Evolutionary conservation across 2,329 filamentous ascomycete genomes (phyloP).

Genomic region (Talaromyces sp.): DNA sequence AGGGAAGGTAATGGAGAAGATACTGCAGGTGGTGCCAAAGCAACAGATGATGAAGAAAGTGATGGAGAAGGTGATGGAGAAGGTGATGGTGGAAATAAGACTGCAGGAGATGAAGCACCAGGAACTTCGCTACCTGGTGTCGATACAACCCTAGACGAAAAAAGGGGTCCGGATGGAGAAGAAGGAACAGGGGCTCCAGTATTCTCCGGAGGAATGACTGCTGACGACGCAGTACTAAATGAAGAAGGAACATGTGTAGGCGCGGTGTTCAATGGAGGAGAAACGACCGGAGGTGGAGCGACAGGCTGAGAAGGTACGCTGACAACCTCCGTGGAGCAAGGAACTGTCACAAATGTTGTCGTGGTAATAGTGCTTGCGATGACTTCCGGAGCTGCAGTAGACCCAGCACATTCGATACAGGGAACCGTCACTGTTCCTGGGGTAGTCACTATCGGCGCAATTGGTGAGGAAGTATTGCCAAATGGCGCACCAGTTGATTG

Average conservation of each 20-base stretch:
- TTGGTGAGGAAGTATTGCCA: not conserved
- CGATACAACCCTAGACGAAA: not conserved
- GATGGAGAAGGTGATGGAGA: not conserved
- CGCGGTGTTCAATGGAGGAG: not conserved
- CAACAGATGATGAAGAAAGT: too few species aligned
- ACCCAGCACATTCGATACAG: not conserved
- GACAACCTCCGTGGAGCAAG: constrained; percentile 3
- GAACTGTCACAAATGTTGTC: not conserved
- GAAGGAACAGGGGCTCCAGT: not conserved
- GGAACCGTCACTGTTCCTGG: not conserved
- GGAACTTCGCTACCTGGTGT: not conserved
- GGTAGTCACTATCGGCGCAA: not conserved
- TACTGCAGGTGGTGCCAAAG: not conserved
- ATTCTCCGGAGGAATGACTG: not conserved
- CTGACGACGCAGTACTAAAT: too few species aligned
- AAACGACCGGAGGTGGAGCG: not conserved
- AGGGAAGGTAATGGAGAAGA: not conserved
- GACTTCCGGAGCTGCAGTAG: not conserved
- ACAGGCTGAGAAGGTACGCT: not conserved
- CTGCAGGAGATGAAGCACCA: not conserved
- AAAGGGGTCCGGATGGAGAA: not conserved
- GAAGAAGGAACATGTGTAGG: not conserved
- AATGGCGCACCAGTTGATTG: not conserved
- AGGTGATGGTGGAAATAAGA: not conserved
- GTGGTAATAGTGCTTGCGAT: not conserved